phyloP scores from a whole-genome alignment of 106 monocot species.

The Acorus calamus region DNA sequence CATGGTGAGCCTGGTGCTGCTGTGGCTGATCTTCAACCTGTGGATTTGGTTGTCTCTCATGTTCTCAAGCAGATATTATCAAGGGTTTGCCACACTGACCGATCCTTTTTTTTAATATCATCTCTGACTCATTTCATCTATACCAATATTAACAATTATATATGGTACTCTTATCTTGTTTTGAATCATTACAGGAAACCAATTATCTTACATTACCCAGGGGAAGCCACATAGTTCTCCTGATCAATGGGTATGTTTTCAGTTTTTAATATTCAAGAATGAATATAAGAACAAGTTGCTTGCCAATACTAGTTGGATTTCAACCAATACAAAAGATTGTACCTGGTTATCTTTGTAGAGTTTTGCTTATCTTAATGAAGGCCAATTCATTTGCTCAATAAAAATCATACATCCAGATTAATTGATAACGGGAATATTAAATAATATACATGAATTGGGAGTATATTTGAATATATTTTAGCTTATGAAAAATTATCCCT shows the following conservation, averaged over 20 bases:
- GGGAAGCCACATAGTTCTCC: conserved; percentile 67
- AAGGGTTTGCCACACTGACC: conserved; percentile 27
- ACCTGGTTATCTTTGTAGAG: too few relatives aligned
- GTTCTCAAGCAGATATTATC: conserved; percentile 85
- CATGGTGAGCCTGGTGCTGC: conserved; percentile 98
- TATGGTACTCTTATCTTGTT: background rate
- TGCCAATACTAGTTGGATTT: too few relatives aligned
- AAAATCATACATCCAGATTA: too few relatives aligned
- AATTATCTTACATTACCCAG: conserved; percentile 80
- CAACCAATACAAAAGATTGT: too few relatives aligned
- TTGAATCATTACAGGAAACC: conserved; percentile 58
- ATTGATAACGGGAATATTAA: too few relatives aligned
- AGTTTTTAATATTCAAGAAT: background rate
- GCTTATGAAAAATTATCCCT: too few relatives aligned
- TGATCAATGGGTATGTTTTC: conserved; percentile 77
- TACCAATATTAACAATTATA: background rate
- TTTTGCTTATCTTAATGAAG: too few relatives aligned
- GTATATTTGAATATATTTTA: too few relatives aligned
- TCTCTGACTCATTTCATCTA: too few relatives aligned
- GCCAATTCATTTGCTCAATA: too few relatives aligned
- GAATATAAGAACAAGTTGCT: background rate
- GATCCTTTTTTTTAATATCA: too few relatives aligned
- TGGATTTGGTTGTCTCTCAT: conserved; percentile 82
- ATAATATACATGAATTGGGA: too few relatives aligned
- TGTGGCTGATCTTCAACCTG: conserved; percentile 70